Evolutionary conservation across 2,329 filamentous ascomycete genomes (phyloP), one percentile per base, ranked within the genome.

Genomic region (Magnaporthiopsis incrustans): DNA sequence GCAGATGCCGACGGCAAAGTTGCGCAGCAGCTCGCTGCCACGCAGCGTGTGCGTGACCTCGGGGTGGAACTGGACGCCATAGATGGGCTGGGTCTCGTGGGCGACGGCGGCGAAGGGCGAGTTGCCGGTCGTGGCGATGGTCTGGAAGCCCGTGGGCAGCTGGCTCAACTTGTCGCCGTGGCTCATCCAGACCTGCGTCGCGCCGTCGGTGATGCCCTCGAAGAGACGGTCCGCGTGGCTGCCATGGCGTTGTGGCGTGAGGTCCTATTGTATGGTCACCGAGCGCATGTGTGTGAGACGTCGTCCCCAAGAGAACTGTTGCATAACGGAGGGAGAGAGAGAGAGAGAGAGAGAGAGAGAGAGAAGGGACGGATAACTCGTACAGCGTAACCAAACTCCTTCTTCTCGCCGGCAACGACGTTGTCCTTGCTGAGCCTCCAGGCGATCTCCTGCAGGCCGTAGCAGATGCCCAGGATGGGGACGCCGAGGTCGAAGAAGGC

Each of bases 1-100:
- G 76, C 93, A 98, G 67, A 98, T 96, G 26, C 84, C 81, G 65
- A 96, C 82, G 15, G 87, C 87, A 72, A 97, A 98, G 81, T 98
- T 98, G 73, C 83, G 78, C 59, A 97, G 81, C 6, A 97, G 73
- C 33, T 89, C 79, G 12, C 74, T 88, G 44, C 93, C 92, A 64
- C 83, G 80, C 11, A 85, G 82, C 0, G 89, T 92, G 72, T 91
- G 86, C 18, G 84, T 88, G 64, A 60, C 60, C 60, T 59, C 57
- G 26, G 33, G 57, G 61, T 61, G 59, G 58, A 57, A 56, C 58
- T 59, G n/a, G 70, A 57, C 69, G 73, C 82, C 90, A 71, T 86
- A 96, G 68, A 90, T 86, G 44, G 87, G 86, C 78, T 88, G 85
- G 6, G 77, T 75, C 74, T 85, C 72, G 73, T 92, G 88, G 25